These are phyloP conservation scores for Arachnomyces sp. DNA, from an alignment of 2,329 filamentous ascomycete species.

Conservation along the genomic window DNA sequence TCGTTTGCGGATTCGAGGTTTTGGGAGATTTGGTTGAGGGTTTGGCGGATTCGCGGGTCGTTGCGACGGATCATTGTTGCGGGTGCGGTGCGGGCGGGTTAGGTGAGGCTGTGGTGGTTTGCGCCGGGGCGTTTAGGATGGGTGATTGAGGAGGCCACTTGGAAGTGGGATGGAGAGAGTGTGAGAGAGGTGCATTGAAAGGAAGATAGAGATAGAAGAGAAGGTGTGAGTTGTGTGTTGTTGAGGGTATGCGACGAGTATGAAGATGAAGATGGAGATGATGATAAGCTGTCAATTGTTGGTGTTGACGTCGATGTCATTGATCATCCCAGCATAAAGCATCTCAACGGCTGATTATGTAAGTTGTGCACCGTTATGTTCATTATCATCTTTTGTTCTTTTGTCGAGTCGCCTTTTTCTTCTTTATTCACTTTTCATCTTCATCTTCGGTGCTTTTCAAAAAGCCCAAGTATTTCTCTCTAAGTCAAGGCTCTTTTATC, in stretches of 20 bases:
- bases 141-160: neutral
- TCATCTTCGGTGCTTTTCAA: no score
- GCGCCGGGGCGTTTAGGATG: no score
- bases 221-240: neutral
- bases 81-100: neutral
- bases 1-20: constrained; percentile 88
- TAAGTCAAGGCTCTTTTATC: no score
- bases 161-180: constrained; percentile 1
- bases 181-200: neutral
- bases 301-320: no score
- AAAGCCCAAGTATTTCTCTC: no score
- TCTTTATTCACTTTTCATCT: no score
- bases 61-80: constrained; percentile 51
- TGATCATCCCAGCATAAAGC: no score
- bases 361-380: no score
- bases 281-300: neutral
- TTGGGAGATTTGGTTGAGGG: constrained; percentile 85
- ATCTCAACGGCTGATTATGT: no score
- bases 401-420: no score
- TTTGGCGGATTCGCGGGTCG: constrained; percentile 85
- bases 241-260: neutral
- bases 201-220: neutral
- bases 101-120: no score
- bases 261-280: constrained; percentile 5
- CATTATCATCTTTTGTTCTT: no score